phyloP scores from a whole-genome alignment of 192 early-diverging fungal genomes.

The Backusella parvicylindrica region DNA sequence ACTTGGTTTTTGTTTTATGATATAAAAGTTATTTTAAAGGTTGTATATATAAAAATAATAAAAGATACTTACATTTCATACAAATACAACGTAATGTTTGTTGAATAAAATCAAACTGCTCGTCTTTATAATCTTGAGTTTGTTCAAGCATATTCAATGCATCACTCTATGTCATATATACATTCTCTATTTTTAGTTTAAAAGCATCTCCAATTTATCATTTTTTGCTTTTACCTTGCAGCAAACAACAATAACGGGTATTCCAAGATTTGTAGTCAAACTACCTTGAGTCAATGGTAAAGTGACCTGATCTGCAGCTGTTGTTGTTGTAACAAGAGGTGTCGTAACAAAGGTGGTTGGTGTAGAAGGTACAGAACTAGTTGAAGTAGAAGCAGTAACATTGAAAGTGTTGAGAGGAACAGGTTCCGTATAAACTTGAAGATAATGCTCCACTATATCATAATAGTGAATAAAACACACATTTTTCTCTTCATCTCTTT shows the following conservation, averaged over 20 bases:
- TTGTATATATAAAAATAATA: background rate
- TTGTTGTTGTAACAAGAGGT: slow-evolving; percentile 30
- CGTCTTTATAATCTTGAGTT: slow-evolving; percentile 82
- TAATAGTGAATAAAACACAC: background rate
- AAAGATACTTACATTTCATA: slow-evolving; percentile 70
- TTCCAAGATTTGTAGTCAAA: slow-evolving; percentile 81
- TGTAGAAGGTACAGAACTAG: slow-evolving; percentile 27
- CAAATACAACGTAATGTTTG: slow-evolving; percentile 87
- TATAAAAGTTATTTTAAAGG: background rate
- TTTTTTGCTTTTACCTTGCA: slow-evolving; percentile 59
- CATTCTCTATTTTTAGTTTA: background rate
- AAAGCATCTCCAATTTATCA: too few species aligned
- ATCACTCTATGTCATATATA: slow-evolving; percentile 45
- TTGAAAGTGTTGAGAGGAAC: slow-evolving; percentile 2
- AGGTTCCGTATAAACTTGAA: slow-evolving; percentile 73
- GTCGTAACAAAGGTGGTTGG: slow-evolving; percentile 29
- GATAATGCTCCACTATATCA: slow-evolving; percentile 57
- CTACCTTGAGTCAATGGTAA: slow-evolving; percentile 76
- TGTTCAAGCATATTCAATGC: slow-evolving; percentile 69
- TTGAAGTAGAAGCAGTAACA: slow-evolving; percentile 22
- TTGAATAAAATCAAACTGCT: slow-evolving; percentile 95
- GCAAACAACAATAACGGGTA: slow-evolving; percentile 87
- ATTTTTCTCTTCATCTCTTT: background rate
- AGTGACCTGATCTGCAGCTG: slow-evolving; percentile 50
- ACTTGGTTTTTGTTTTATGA: slow-evolving; percentile 39